These are phyloP conservation scores for Sclerotinia sclerotiorum DNA, from an alignment of 2,329 filamentous ascomycete species.

Conservation along the genomic window DNA sequence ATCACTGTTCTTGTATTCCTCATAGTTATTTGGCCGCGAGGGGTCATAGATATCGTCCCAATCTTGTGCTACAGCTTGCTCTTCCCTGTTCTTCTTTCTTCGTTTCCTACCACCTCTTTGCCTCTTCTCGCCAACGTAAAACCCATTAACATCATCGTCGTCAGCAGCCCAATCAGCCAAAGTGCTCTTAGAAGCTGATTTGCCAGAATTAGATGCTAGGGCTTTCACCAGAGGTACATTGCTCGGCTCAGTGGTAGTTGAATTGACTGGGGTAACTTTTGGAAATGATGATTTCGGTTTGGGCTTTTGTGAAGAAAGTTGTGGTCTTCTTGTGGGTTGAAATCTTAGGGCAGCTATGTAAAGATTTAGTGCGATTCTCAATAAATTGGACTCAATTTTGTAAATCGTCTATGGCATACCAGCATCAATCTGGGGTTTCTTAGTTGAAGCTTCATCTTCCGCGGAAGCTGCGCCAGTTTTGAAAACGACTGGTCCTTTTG, in stretches of 20 bases:
- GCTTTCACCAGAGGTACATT: constrained; percentile 37
- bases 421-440: constrained; percentile 59
- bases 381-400: constrained; percentile 34
- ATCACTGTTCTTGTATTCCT: constrained; percentile 80
- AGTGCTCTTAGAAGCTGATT: constrained; percentile 60
- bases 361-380: constrained; percentile 47
- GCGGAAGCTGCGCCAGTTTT: constrained; percentile 50
- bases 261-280: constrained; percentile 43
- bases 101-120: constrained; percentile 65
- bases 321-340: constrained; percentile 79
- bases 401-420: constrained; percentile 52
- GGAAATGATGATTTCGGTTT: constrained; percentile 62
- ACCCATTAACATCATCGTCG: constrained; percentile 72
- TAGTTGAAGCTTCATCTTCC: constrained; percentile 50
- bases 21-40: constrained; percentile 75
- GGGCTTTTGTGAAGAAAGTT: constrained; percentile 56
- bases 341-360: constrained; percentile 68
- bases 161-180: constrained; percentile 81
- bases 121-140: constrained; percentile 61
- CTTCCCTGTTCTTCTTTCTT: constrained; percentile 71
- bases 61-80: constrained; percentile 61
- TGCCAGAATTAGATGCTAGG: constrained; percentile 39
- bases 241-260: constrained; percentile 33
- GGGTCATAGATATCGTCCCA: constrained; percentile 95
- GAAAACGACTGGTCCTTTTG: constrained; percentile 72